Base-by-base conservation (phyloP, 495 filamentous ascomycete genomes). In the Durotheca rogersii region DNA sequence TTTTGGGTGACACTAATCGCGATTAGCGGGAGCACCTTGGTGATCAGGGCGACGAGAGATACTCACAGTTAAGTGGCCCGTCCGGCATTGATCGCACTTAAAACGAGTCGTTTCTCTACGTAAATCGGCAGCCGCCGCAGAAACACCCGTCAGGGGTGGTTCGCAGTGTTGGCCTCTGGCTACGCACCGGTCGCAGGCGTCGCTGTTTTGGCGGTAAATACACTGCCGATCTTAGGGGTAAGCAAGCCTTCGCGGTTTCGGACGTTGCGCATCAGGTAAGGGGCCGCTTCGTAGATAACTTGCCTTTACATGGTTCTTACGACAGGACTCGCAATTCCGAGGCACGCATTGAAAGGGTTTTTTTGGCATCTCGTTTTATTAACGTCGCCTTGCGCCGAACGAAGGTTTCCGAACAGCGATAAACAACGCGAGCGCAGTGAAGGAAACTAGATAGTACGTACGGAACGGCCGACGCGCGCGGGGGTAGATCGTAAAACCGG, bases 51-150 rank as follows among this genome's bases (percentile, higher is more conserved):
- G n/a, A 16, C 1, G 17, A 38, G 25, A 44, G 25, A 4, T 0
- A 44, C 48, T 16, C 7, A 51, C 48, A 17, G 40, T 31, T 25
- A 36, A 31, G 9, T 41, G 31, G 9, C 27, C 20, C 16, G 9
- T 38, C 19, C 40, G 48, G 12, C 48, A 51, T 9, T 38, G 20
- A 33, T 51, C 48, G 39, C 48, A 51, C 14, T 43, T 51, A 25
- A 31, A 29, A 6, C 10, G 6, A 31, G n/a, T n/a, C n/a, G n/a
- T n/a, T n/a, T n/a, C n/a, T n/a, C 9, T 27, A 10, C 47, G 38
- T 14, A 12, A 6, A 15, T 14, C 9, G 16, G 17, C 6, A 11
- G 4, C 16, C 21, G 19, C 27, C 1, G n/a, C 36, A 18, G 17
- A 7, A n/a, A 17, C n/a, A 12, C 27, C 35, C 15, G 30, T 51